These are phyloP conservation scores for Sugiyamaella novakii DNA, from an alignment of 1,139 yeast species.

Conservation along the genomic window DNA sequence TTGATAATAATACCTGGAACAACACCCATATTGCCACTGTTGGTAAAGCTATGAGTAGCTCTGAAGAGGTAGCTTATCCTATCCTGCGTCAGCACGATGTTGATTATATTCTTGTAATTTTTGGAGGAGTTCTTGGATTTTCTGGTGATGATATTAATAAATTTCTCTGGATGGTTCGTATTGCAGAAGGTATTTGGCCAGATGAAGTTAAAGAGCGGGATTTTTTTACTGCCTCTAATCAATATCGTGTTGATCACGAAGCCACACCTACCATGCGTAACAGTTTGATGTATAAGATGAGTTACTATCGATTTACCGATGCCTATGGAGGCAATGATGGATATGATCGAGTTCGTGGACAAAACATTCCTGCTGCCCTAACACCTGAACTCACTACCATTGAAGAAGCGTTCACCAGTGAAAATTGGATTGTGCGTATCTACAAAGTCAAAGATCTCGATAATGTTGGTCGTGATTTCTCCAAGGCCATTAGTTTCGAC, in stretches of 20 bases:
- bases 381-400: slow-evolving; percentile 69
- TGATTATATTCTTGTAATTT: slow-evolving; percentile 88
- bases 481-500: slow-evolving; percentile 33
- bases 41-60: slow-evolving; percentile 94
- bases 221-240: slow-evolving; percentile 83
- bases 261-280: slow-evolving; percentile 87
- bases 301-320: slow-evolving; percentile 83
- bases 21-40: slow-evolving; percentile 99
- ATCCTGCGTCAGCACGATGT: slow-evolving; percentile 90
- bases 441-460: slow-evolving; percentile 92
- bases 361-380: slow-evolving; percentile 57
- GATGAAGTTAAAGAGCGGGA: slow-evolving; percentile 87
- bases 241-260: slow-evolving; percentile 77
- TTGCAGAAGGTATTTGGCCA: slow-evolving; percentile 99
- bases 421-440: slow-evolving; percentile 95
- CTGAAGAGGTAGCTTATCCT: slow-evolving; percentile 86
- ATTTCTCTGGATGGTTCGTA: slow-evolving; percentile 98
- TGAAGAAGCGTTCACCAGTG: slow-evolving; percentile 94
- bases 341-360: slow-evolving; percentile 85
- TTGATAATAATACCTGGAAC: slow-evolving; percentile 99
- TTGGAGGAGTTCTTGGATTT: slow-evolving; percentile 92
- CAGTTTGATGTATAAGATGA: slow-evolving; percentile 93
- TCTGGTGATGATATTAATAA: slow-evolving; percentile 97
- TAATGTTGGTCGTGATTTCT: slow-evolving; percentile 72
- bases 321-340: slow-evolving; percentile 66